Base-by-base conservation (phyloP, 2,329 filamentous ascomycete species). In the Aspergillus ruber region DNA sequence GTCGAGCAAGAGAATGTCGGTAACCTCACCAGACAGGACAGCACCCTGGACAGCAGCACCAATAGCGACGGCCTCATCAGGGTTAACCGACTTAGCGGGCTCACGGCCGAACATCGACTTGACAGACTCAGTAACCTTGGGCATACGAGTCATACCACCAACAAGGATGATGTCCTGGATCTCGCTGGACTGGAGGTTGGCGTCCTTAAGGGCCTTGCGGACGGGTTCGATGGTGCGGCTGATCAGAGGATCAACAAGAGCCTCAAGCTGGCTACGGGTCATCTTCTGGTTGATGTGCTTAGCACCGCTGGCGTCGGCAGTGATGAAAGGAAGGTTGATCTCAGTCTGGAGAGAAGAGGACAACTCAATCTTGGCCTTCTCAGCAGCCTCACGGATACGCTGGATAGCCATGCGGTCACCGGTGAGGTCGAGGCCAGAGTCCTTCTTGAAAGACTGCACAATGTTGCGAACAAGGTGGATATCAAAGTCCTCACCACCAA, bases 141-240 rank as follows among this genome's bases (percentile, higher is more conserved):
- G 91, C 90, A 97, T 97, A 78, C 91, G 91, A 63, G 91, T 96
- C 90, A 96, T 96, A 76, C 91, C 91, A 84, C 91, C 91, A 47
- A 97, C 91, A 39, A 97, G 85, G 71, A 97, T 95, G 61, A 97
- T 88, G 70, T 97, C 91, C 75, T 96, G 88, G 69, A 97, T 94
- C 53, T 96, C 90, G 78, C 90, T 94, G 61, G 90, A 83, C 72
- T 88, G 79, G 42, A 97, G 83, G 73, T 85, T 84, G 69, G 91
- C 91, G 73, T 97, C 91, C 83, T 96, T 96, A 51, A 97, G 80
- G 17, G 90, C 91, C 83, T 95, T 96, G 74, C 90, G 88, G 60
- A 96, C 91, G 53, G 91, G 91, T 54, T 95, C 90, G 48, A 94
- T 80, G 54, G 90, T 96, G 64, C 83, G 83, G 70, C 72, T 79